Base-by-base conservation (phyloP, 2,329 filamentous ascomycete species). In the Didymosphaeria variabile region DNA sequence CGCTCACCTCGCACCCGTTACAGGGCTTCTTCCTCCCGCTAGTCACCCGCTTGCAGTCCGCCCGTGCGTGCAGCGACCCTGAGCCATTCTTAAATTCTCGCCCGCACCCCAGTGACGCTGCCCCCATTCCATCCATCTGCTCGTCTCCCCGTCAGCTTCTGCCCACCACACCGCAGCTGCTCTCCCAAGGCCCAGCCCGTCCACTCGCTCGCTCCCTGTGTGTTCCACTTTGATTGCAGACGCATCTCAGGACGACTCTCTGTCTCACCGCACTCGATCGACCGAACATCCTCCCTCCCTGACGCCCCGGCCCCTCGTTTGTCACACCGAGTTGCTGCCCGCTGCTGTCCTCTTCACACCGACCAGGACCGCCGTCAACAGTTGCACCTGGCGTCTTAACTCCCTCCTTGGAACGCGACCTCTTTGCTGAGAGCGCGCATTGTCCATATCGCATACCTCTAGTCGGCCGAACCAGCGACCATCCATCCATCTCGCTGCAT, bases 31-130 rank as follows among this genome's bases (percentile, higher is more conserved):
- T 40, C n/a, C 26, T 19, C 12, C 26, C 34, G 17, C 34, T 23
- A 55, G 53, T 56, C 57, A 58, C 52, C 54, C 63, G 60, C 64
- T 52, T 57, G 57, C 56, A 58, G 55, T 58, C 50, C 47, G 57
- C 49, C 58, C 60, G 64, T 61, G 58, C 64, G 44, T 63, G 61
- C 61, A 61, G 56, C 61, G 42, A 50, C 29, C 57, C 63, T 58
- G 49, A 60, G 63, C 60, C 55, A 62, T 65, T 71, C 61, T 69
- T 70, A 71, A 68, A 66, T 58, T 57, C 59, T 15, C 38, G 51
- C 54, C 61, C 54, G 53, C 26, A 38, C 55, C 47, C n/a, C 52
- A 12, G 19, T 31, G 51, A 21, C 26, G 26, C 51, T 17, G 17
- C 47, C 46, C 40, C 21, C 6, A 34, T 32, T 36, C 49, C 61